These are phyloP conservation scores for Mycena galericulata DNA, from an alignment of 768 basidiomycete species.

Conservation along the genomic window DNA sequence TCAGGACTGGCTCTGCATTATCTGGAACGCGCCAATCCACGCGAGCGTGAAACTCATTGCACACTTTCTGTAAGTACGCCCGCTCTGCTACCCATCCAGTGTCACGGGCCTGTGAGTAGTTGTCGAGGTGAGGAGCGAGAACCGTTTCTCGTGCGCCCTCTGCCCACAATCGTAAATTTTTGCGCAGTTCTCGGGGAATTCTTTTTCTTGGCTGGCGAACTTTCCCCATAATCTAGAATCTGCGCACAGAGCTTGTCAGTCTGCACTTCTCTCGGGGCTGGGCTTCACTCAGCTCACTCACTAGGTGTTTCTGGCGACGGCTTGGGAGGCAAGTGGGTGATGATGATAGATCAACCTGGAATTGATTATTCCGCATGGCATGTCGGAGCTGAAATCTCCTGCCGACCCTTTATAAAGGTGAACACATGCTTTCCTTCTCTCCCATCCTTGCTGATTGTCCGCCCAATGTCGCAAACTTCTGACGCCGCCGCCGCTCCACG, in stretches of 20 bases:
- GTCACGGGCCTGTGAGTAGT: background rate
- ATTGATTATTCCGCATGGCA: too few relatives aligned
- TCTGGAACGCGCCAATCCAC: background rate
- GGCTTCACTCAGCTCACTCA: too few relatives aligned
- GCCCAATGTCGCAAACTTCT: too few relatives aligned
- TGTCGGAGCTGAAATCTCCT: too few relatives aligned
- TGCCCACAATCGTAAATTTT: background rate
- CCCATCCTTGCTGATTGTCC: too few relatives aligned
- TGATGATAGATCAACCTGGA: too few relatives aligned
- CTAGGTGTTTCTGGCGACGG: too few relatives aligned
- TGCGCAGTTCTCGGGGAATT: background rate
- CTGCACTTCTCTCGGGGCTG: background rate
- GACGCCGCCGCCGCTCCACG: too few relatives aligned
- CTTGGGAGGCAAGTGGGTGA: too few relatives aligned
- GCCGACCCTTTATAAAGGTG: too few relatives aligned
- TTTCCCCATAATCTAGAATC: background rate
- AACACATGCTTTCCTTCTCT: too few relatives aligned
- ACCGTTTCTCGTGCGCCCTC: background rate
- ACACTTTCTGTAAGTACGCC: background rate
- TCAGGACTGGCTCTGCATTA: background rate
- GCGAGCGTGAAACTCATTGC: conserved; percentile 2
- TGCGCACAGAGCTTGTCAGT: background rate
- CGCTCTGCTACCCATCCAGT: background rate
- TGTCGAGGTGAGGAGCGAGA: background rate
- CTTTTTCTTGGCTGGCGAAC: background rate